These are phyloP conservation scores for Boletus vermiculosoides DNA, from an alignment of 768 basidiomycete genomes.

Conservation along the genomic window DNA sequence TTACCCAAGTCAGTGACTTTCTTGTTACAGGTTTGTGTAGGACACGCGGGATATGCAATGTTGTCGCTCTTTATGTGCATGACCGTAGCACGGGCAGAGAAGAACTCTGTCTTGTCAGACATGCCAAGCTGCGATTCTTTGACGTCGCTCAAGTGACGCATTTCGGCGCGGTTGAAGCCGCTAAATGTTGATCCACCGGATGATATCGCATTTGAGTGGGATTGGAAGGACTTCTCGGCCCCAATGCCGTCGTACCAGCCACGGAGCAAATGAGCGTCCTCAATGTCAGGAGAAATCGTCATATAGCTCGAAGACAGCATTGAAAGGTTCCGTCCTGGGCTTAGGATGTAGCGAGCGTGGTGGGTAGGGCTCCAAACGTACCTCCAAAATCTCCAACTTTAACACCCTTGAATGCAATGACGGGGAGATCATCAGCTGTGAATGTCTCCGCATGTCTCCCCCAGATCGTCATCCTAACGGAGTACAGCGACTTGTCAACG, in stretches of 20 bases:
- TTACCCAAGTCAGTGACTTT: constrained; percentile 73
- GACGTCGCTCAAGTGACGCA: constrained; percentile 72
- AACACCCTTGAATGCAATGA: constrained; percentile 92
- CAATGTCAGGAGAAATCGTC: constrained; percentile 87
- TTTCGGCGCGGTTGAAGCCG: constrained; percentile 67
- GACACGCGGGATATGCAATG: constrained; percentile 88
- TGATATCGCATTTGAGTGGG: constrained; percentile 52
- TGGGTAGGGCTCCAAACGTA: constrained; percentile 23
- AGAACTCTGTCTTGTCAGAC: constrained; percentile 77
- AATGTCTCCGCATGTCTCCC: constrained; percentile 91
- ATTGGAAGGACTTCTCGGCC: constrained; percentile 59
- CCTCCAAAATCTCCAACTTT: constrained; percentile 92
- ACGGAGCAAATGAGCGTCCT: constrained; percentile 79
- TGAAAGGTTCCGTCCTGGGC: constrained; percentile 74
- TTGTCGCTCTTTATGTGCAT: constrained; percentile 85
- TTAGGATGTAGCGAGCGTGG: constrained; percentile 8
- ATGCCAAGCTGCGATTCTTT: constrained; percentile 74
- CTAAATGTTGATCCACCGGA: constrained; percentile 39
- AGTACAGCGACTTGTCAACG: constrained; percentile 78
- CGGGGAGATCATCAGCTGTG: constrained; percentile 53
- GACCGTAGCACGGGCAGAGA: constrained; percentile 78
- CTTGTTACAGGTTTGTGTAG: constrained; percentile 77
- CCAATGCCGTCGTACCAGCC: constrained; percentile 92
- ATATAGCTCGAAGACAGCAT: constrained; percentile 80
- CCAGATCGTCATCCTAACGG: constrained; percentile 89